phyloP scores from a whole-genome alignment of 2,329 filamentous ascomycete genomes.

The Didymella arachidicola region DNA sequence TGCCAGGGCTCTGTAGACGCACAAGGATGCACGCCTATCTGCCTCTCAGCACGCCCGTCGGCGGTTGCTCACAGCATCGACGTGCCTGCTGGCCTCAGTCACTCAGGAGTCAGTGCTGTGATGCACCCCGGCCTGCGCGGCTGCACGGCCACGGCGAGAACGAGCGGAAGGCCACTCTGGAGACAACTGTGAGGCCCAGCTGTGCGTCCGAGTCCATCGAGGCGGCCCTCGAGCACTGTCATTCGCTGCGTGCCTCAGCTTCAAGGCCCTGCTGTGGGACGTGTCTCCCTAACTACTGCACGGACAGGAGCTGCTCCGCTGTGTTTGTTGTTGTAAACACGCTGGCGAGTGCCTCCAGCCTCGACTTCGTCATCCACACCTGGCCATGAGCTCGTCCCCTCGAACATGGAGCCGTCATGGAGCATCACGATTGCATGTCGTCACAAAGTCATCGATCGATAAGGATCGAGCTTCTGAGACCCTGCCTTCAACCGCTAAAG shows the following conservation, averaged over 20 bases:
- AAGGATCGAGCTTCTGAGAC: slow-evolving; percentile 19
- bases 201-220: slow-evolving; percentile 23
- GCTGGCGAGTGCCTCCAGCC: slow-evolving; percentile 6
- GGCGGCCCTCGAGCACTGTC: slow-evolving; percentile 18
- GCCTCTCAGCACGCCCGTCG: background rate
- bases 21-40: background rate
- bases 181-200: slow-evolving; percentile 22
- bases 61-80: slow-evolving; percentile 1
- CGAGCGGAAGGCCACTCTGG: slow-evolving; percentile 22
- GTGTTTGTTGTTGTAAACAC: slow-evolving; percentile 17
- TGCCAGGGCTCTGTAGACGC: slow-evolving; percentile 20
- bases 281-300: slow-evolving; percentile 28
- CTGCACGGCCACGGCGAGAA: slow-evolving; percentile 29
- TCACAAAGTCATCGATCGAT: slow-evolving; percentile 22
- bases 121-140: slow-evolving; percentile 25
- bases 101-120: slow-evolving; percentile 1
- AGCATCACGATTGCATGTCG: slow-evolving; percentile 11
- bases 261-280: slow-evolving; percentile 33
- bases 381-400: slow-evolving; percentile 8
- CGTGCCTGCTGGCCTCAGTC: slow-evolving; percentile 1
- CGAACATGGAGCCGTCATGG: background rate
- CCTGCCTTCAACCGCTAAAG: slow-evolving; percentile 19
- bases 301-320: slow-evolving; percentile 6
- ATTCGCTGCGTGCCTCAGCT: slow-evolving; percentile 34
- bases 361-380: slow-evolving; percentile 9